Evolutionary conservation across 139 green algal species (phyloP).

Genomic region (Closterium sp.): DNA sequence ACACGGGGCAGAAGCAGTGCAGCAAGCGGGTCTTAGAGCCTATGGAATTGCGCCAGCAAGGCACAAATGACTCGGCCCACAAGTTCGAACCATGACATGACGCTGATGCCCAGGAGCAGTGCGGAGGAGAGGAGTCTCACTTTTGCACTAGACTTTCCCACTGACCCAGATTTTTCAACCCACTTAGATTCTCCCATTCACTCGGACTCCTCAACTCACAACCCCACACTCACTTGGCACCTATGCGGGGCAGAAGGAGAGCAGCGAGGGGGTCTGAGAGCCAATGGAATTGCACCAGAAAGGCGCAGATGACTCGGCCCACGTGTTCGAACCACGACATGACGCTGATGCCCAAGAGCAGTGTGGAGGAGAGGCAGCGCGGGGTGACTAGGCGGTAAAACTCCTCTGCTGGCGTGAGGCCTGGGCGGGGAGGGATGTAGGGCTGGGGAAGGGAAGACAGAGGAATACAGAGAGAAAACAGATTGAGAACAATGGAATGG

Average conservation of each 20-base stretch:
- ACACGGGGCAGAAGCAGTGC: background rate
- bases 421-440: no score
- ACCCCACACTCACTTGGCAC: background rate
- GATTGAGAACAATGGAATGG: no score
- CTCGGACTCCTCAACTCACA: background rate
- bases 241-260: background rate
- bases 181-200: background rate
- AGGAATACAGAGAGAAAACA: no score
- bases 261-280: background rate
- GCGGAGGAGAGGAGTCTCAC: background rate
- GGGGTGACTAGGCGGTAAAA: no score
- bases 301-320: conserved; percentile 12
- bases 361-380: background rate
- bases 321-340: conserved; percentile 33
- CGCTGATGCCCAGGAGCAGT: conserved; percentile 3
- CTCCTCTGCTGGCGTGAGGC: no score
- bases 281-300: background rate
- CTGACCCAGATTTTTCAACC: background rate
- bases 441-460: no score
- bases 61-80: conserved; percentile 19
- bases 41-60: background rate
- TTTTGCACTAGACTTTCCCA: background rate
- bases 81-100: conserved; percentile 30
- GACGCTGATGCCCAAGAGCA: conserved; percentile 16
- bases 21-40: background rate